Evolutionary conservation across 1,284 basidiomycete genomes (phyloP).

Genomic region (Lentinus polychrous): DNA sequence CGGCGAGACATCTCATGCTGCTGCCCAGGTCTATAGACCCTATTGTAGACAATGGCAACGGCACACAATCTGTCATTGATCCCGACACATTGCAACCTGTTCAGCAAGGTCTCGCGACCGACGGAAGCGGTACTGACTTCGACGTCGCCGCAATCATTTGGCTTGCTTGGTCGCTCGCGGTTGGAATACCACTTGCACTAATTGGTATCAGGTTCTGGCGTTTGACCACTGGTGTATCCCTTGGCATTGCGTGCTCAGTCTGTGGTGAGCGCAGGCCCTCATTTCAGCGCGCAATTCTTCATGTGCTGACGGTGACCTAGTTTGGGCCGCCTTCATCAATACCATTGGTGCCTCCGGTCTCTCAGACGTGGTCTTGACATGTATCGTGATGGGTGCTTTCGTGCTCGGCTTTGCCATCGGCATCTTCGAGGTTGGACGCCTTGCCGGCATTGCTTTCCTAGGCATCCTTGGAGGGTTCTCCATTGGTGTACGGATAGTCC

Average conservation of each 20-base stretch:
- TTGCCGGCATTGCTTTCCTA: conserved; percentile 38
- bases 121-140: conserved; percentile 48
- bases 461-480: conserved; percentile 48
- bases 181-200: conserved; percentile 48
- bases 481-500: conserved; percentile 45
- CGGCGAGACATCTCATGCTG: not conserved
- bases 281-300: conserved; percentile 7
- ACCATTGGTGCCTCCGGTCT: conserved; percentile 40
- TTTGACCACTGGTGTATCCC: conserved; percentile 44
- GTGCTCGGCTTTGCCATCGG: conserved; percentile 45
- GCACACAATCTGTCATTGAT: conserved; percentile 38
- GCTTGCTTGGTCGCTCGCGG: conserved; percentile 42
- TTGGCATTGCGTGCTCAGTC: conserved; percentile 42
- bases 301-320: conserved; percentile 23
- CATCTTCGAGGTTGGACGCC: conserved; percentile 39
- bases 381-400: conserved; percentile 43
- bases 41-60: conserved; percentile 34
- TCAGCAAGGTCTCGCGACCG: conserved; percentile 48
- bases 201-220: conserved; percentile 51
- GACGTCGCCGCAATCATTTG: conserved; percentile 46
- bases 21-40: not conserved
- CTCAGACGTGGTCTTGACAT: conserved; percentile 43
- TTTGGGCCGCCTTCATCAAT: conserved; percentile 58
- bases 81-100: conserved; percentile 34
- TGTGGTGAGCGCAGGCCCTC: conserved; percentile 35